Percentiles rank a stretch among this genome's conserved stretches.
phyloP scores from a whole-genome alignment of 2,329 filamentous ascomycete species.

The Paecilomyces fulvus region DNA sequence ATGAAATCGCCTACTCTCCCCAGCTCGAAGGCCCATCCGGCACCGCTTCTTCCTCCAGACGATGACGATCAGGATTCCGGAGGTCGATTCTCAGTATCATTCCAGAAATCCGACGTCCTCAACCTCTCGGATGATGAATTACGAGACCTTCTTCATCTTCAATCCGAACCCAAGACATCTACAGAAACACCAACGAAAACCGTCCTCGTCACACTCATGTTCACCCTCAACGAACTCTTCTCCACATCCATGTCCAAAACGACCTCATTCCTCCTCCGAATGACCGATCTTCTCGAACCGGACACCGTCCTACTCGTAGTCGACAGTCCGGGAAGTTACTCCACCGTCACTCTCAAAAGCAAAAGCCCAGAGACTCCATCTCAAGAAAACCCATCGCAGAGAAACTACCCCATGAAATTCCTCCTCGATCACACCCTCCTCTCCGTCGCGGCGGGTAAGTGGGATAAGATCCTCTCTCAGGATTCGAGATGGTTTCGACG shows the following conservation, averaged over 20 bases:
- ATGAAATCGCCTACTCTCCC: constrained; percentile 38
- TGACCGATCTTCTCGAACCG: constrained; percentile 51
- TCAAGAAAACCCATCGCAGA: constrained; percentile 25
- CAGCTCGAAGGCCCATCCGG: constrained; percentile 17
- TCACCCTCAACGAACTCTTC: constrained; percentile 94
- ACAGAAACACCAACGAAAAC: constrained; percentile 12
- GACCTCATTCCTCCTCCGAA: constrained; percentile 62
- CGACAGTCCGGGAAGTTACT: constrained; percentile 90
- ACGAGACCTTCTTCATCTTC: constrained; percentile 19
- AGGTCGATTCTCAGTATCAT: constrained; percentile 25
- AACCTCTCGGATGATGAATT: constrained; percentile 30
- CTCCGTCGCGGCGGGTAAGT: constrained; percentile 41
- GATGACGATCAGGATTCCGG: not conserved
- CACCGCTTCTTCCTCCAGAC: constrained; percentile 18
- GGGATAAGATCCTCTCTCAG: constrained; percentile 67
- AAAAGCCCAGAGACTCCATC: not conserved
- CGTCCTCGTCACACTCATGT: constrained; percentile 70
- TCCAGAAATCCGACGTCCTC: constrained; percentile 46
- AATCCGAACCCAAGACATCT: not conserved
- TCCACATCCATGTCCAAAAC: constrained; percentile 65
- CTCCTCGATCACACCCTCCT: constrained; percentile 75
- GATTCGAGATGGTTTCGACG: constrained; percentile 84
- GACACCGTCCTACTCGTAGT: constrained; percentile 72
- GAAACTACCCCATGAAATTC: constrained; percentile 88
- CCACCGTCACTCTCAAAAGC: constrained; percentile 60